These are phyloP conservation scores for Alternaria ethzedia DNA, from an alignment of 2,329 filamentous ascomycete genomes.

Conservation along the genomic window DNA sequence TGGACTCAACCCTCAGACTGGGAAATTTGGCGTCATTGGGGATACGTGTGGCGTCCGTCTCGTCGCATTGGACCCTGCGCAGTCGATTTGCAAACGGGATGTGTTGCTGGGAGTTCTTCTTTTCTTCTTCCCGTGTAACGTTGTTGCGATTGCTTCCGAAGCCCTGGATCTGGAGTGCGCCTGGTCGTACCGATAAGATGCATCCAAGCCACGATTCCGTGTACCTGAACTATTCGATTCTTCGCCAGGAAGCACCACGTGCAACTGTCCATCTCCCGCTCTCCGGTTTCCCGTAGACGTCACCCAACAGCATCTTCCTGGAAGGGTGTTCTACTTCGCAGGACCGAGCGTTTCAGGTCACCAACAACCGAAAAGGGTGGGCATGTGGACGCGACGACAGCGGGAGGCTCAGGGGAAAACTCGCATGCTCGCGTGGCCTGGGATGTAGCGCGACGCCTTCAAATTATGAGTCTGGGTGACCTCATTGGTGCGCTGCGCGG, in stretches of 20 bases:
- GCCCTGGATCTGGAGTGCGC: not conserved
- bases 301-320: not conserved
- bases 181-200: not conserved
- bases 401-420: not conserved
- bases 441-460: slow-evolving; percentile 1
- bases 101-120: not conserved
- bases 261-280: not conserved
- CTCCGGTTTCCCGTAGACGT: not conserved
- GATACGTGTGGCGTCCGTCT: not conserved
- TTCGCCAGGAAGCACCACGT: not conserved
- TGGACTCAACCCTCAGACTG: slow-evolving; percentile 1
- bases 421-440: not conserved
- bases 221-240: not conserved
- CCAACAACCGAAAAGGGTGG: not conserved
- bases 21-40: not conserved
- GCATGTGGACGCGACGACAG: not conserved
- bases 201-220: not conserved
- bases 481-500: not conserved
- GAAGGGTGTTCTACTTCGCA: not conserved
- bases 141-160: not conserved
- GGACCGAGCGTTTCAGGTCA: not conserved
- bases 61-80: not conserved
- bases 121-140: slow-evolving; percentile 4
- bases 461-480: not conserved
- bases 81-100: not conserved